A percentile compares a stretch with the other conserved stretches of the same genome.
Conservation (phyloP, 768 basidiomycete species). For the Amylocystis lapponica region DNA sequence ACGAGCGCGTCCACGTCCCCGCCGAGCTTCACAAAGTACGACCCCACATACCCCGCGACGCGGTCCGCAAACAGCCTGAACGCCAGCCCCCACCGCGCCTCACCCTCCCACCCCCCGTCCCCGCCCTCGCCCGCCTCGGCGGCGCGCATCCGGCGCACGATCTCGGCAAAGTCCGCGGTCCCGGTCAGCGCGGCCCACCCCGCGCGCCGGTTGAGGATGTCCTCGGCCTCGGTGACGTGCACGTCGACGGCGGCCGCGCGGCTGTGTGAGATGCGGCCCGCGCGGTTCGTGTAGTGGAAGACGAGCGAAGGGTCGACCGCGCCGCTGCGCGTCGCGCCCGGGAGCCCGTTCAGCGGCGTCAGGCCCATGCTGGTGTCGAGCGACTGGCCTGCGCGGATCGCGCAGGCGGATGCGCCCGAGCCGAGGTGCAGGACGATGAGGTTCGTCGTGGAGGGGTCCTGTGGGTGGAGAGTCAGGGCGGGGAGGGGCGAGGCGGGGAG, state of each 20-base stretch:
- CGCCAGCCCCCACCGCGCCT: conserved; percentile 48
- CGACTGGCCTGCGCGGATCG: conserved; percentile 65
- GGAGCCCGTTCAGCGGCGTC: conserved; percentile 82
- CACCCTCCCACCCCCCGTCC: conserved; percentile 13
- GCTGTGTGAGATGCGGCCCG: conserved; percentile 49
- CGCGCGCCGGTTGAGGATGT: conserved; percentile 67
- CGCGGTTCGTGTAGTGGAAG: conserved; percentile 61
- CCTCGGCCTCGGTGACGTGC: conserved; percentile 62
- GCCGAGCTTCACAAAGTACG: conserved; percentile 69
- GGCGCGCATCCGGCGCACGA: conserved; percentile 31
- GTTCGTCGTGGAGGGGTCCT: conserved; percentile 48
- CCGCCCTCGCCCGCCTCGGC: neutral
- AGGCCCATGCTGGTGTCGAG: conserved; percentile 91
- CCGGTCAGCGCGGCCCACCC: conserved; percentile 79
- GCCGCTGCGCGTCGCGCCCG: conserved; percentile 85
- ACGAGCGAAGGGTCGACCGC: conserved; percentile 81
- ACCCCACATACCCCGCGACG: conserved; percentile 64
- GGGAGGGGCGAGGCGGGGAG: neutral
- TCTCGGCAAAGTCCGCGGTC: conserved; percentile 75
- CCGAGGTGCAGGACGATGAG: conserved; percentile 85
- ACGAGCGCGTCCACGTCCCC: conserved; percentile 72
- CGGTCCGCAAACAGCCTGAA: conserved; percentile 79
- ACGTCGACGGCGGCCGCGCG: conserved; percentile 38
- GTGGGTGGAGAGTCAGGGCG: neutral
- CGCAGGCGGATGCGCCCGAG: conserved; percentile 83